These are phyloP conservation scores for Tolypocladium tropicale DNA, from an alignment of 2,329 filamentous ascomycete genomes.

Conservation along the genomic window DNA sequence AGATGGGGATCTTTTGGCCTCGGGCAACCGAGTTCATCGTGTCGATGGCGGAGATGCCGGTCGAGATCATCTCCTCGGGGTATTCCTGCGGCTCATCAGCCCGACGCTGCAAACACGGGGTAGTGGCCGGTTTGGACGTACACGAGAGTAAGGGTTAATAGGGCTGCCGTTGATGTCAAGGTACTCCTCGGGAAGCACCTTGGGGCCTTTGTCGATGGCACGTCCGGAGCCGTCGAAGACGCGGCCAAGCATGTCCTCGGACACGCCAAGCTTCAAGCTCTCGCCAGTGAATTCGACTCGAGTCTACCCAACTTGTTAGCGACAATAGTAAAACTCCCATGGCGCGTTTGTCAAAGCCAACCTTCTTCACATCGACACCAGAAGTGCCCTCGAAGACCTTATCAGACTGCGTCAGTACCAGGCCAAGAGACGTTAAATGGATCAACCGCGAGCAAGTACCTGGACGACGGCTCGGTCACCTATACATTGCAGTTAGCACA, in stretches of 20 bases:
- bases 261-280: slow-evolving; percentile 96
- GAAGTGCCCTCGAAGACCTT: slow-evolving; percentile 96
- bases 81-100: slow-evolving; percentile 59
- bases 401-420: slow-evolving; percentile 13
- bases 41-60: slow-evolving; percentile 97
- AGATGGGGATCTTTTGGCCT: slow-evolving; percentile 99
- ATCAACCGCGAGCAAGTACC: slow-evolving; percentile 39
- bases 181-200: slow-evolving; percentile 95
- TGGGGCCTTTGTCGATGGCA: slow-evolving; percentile 97
- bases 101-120: neutral
- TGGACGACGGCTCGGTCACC: slow-evolving; percentile 91
- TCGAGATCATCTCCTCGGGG: slow-evolving; percentile 99
- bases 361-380: slow-evolving; percentile 99
- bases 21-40: slow-evolving; percentile 97
- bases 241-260: slow-evolving; percentile 98
- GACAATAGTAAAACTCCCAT: neutral
- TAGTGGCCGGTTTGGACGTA: slow-evolving; percentile 25
- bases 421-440: neutral
- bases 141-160: slow-evolving; percentile 96
- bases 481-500: slow-evolving; percentile 23
- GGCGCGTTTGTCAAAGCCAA: slow-evolving; percentile 23
- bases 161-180: slow-evolving; percentile 98
- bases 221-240: slow-evolving; percentile 97
- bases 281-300: slow-evolving; percentile 96
- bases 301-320: slow-evolving; percentile 48